These are phyloP conservation scores for Mycena kentingensis DNA, from an alignment of 768 basidiomycete genomes.

Conservation along the genomic window DNA sequence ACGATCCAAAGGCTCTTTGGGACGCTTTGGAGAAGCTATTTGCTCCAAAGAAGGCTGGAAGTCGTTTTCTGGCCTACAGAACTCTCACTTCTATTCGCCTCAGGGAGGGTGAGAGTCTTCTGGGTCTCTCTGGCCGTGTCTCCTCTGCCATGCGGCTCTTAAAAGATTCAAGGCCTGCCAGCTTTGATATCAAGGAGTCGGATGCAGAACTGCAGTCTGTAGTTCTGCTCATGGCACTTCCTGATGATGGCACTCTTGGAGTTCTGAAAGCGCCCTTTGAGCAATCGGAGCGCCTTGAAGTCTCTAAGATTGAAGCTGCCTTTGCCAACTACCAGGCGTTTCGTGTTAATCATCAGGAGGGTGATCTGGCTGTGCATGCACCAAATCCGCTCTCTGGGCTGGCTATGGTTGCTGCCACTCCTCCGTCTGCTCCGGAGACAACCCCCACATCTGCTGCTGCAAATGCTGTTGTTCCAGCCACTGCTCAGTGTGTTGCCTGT, in stretches of 20 bases:
- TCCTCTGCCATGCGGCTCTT: constrained; percentile 2
- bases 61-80: neutral
- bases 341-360: constrained; percentile 16
- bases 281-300: constrained; percentile 1
- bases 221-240: constrained; percentile 11
- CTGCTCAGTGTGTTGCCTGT: too few species aligned
- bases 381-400: too few species aligned
- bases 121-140: neutral
- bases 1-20: neutral
- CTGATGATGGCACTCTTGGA: constrained; percentile 1
- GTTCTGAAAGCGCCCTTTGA: constrained; percentile 11
- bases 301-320: neutral
- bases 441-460: too few species aligned
- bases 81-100: constrained; percentile 6
- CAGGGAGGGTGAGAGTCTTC: constrained; percentile 8
- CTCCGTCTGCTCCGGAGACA: too few species aligned
- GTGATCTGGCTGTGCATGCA: neutral
- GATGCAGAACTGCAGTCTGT: constrained; percentile 6
- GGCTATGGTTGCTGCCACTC: too few species aligned
- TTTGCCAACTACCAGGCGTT: constrained; percentile 14
- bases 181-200: constrained; percentile 2
- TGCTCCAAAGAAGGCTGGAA: neutral
- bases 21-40: neutral
- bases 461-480: too few species aligned
- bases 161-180: neutral